Evolutionary conservation across 305 asterid genomes (phyloP).

Genomic region (Coffea humblotiana): DNA sequence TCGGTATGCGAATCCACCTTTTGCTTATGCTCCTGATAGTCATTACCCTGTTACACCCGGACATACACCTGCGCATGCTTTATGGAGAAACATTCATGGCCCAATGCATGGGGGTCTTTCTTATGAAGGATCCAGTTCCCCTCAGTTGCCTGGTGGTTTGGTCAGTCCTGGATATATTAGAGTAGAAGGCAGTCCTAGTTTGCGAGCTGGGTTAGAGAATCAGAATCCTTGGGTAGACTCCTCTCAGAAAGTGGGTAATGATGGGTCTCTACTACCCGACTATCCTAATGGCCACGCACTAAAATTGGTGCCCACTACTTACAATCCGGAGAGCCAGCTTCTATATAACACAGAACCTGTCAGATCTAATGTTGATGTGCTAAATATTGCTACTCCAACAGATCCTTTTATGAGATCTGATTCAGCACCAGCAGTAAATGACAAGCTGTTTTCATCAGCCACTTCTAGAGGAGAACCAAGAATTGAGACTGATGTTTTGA

Average conservation of each 20-base stretch:
- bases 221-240: constrained; percentile 63
- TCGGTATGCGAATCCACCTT: constrained; percentile 58
- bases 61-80: constrained; percentile 52
- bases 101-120: constrained; percentile 59
- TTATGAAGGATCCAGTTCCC: constrained; percentile 52
- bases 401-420: constrained; percentile 37
- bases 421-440: constrained; percentile 34
- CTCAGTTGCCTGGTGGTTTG: constrained; percentile 63
- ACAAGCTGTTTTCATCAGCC: constrained; percentile 27
- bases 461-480: constrained; percentile 32
- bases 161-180: constrained; percentile 52
- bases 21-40: constrained; percentile 59
- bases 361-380: constrained; percentile 37
- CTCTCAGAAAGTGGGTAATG: constrained; percentile 52
- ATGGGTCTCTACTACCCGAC: constrained; percentile 54
- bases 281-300: constrained; percentile 44
- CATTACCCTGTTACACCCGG: constrained; percentile 64
- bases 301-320: constrained; percentile 38
- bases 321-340: constrained; percentile 41
- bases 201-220: constrained; percentile 55
- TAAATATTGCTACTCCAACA: constrained; percentile 24
- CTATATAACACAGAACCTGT: constrained; percentile 34
- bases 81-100: constrained; percentile 73
- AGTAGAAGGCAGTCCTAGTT: constrained; percentile 55
- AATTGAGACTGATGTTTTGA: constrained; percentile 31